Evolutionary conservation across 805 yeast species (phyloP).

Genomic region (Ogataea kodamae): DNA sequence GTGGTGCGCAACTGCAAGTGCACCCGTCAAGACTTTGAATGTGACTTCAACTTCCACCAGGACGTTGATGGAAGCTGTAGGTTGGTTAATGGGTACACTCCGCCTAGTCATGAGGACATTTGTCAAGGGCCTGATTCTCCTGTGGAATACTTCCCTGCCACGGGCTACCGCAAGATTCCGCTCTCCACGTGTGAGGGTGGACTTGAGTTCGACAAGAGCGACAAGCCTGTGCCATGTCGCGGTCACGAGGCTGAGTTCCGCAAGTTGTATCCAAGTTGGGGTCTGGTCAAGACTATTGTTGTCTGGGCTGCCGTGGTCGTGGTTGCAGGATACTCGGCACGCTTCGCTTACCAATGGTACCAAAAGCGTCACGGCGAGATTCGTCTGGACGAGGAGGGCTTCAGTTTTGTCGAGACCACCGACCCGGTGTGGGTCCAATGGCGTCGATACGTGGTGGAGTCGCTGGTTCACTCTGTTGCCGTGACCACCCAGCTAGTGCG

Average conservation of each 20-base stretch:
- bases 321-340: slow-evolving; percentile 44
- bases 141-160: slow-evolving; percentile 70
- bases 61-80: slow-evolving; percentile 74
- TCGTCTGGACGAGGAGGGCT: slow-evolving; percentile 59
- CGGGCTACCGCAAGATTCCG: slow-evolving; percentile 85
- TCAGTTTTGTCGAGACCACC: slow-evolving; percentile 32
- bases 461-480: slow-evolving; percentile 33
- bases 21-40: slow-evolving; percentile 80
- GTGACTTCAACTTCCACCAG: slow-evolving; percentile 77
- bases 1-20: slow-evolving; percentile 71
- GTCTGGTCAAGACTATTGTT: slow-evolving; percentile 42
- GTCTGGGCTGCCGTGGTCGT: slow-evolving; percentile 50
- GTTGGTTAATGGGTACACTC: slow-evolving; percentile 64
- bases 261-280: slow-evolving; percentile 48
- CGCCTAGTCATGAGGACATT: slow-evolving; percentile 59
- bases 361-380: slow-evolving; percentile 68
- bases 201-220: slow-evolving; percentile 53
- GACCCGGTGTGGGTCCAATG: slow-evolving; percentile 14
- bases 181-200: slow-evolving; percentile 83
- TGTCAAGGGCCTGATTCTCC: slow-evolving; percentile 55
- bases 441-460: slow-evolving; percentile 22
- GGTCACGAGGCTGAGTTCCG: slow-evolving; percentile 72
- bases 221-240: slow-evolving; percentile 68
- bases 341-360: slow-evolving; percentile 24
- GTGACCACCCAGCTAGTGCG: slow-evolving; percentile 21